These are phyloP conservation scores for Acer yangbiense DNA, from an alignment of 345 rosid species.

Conservation along the genomic window DNA sequence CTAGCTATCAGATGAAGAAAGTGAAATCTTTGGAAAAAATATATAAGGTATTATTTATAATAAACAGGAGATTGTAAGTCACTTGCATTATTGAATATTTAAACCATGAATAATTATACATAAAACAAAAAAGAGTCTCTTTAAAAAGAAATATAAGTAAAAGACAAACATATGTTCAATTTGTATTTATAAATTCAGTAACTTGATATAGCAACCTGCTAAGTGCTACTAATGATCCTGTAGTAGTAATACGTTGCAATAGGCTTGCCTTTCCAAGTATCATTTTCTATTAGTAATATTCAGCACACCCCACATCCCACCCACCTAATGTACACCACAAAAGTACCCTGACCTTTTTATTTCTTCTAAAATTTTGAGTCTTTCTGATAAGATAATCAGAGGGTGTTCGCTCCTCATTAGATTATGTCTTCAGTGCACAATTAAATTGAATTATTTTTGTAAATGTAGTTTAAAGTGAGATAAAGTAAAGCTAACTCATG, in stretches of 20 bases:
- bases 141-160: background rate
- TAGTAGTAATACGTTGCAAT: background rate
- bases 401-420: too few relatives aligned
- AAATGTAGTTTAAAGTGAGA: too few relatives aligned
- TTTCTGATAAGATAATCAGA: too few relatives aligned
- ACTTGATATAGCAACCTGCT: background rate
- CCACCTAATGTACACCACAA: too few relatives aligned
- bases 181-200: background rate
- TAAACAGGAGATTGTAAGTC: background rate
- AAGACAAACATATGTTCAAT: background rate
- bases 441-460: too few relatives aligned
- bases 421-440: too few relatives aligned
- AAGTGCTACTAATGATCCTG: background rate
- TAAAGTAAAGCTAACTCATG: background rate
- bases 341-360: too few relatives aligned
- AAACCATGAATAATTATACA: background rate
- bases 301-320: too few relatives aligned
- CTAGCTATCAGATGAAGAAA: background rate
- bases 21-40: background rate
- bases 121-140: background rate
- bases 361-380: too few relatives aligned
- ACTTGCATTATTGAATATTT: background rate
- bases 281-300: too few relatives aligned
- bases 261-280: too few relatives aligned
- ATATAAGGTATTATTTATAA: background rate